Evolutionary conservation across 2,329 filamentous ascomycete genomes (phyloP).

Genomic region (Botrytis galanthina): DNA sequence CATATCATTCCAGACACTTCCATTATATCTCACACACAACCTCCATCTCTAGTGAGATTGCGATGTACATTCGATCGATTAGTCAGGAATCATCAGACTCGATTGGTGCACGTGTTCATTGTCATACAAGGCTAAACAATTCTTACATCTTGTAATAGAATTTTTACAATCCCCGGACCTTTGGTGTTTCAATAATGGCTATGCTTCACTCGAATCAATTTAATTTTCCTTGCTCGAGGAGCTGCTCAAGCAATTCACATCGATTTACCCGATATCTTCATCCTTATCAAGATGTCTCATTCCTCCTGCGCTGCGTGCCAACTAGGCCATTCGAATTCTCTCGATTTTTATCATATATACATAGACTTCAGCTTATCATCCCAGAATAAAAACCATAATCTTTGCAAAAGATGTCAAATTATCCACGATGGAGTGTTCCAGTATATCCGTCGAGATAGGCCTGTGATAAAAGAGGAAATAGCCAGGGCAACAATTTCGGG

Average conservation of each 20-base stretch:
- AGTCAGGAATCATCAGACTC: not conserved
- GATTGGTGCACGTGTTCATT: not conserved
- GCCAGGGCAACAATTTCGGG: not conserved
- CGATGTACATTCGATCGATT: not conserved
- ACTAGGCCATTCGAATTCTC: not conserved
- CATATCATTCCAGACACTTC: not conserved
- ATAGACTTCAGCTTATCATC: not conserved
- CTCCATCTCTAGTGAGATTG: not conserved
- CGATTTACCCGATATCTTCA: not conserved
- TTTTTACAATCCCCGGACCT: not conserved
- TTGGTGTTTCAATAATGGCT: not conserved
- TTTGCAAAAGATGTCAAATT: not conserved
- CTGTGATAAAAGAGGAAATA: not conserved
- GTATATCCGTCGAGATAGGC: not conserved
- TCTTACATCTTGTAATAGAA: not conserved
- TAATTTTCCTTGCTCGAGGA: not conserved
- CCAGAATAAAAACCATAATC: not conserved
- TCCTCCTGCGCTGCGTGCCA: not conserved
- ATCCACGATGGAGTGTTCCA: not conserved
- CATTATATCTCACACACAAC: not conserved
- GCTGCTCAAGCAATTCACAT: too few relatives aligned
- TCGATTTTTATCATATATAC: not conserved
- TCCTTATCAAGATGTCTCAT: not conserved
- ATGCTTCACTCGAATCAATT: not conserved
- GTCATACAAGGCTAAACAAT: not conserved